phyloP scores from a whole-genome alignment of 768 basidiomycete genomes.

The Paxillus involutus region DNA sequence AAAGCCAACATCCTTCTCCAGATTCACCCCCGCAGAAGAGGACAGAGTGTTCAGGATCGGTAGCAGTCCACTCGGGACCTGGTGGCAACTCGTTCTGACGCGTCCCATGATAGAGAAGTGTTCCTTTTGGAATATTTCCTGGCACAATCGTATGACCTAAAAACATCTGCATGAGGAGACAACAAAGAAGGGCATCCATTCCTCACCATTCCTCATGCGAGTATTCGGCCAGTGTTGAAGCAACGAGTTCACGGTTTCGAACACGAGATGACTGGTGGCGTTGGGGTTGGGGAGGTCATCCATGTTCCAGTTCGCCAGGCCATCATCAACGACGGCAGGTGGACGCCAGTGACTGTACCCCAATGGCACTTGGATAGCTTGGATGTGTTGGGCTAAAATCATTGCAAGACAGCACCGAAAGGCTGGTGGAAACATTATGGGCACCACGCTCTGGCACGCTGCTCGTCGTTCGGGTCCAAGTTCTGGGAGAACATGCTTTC shows the following conservation, averaged over 20 bases:
- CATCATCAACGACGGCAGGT: not conserved
- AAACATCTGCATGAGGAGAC: not conserved
- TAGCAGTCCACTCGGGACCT: conserved; percentile 28
- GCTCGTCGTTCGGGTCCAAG: not conserved
- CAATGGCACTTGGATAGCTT: conserved; percentile 11
- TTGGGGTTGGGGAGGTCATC: conserved; percentile 27
- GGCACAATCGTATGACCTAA: conserved; percentile 34
- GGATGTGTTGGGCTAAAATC: not conserved
- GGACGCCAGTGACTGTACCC: not conserved
- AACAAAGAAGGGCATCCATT: not conserved
- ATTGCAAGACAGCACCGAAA: not conserved
- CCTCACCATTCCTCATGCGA: conserved; percentile 33
- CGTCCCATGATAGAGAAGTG: conserved; percentile 32
- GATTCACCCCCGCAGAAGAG: conserved; percentile 32
- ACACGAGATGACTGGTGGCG: conserved; percentile 33
- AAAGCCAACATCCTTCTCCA: conserved; percentile 27
- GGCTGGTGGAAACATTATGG: not conserved
- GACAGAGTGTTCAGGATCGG: conserved; percentile 33
- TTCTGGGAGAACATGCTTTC: too few relatives aligned
- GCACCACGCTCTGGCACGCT: not conserved
- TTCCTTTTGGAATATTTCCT: conserved; percentile 30
- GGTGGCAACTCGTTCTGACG: conserved; percentile 17
- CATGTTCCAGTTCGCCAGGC: conserved; percentile 20
- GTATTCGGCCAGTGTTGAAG: conserved; percentile 42
- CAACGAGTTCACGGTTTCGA: conserved; percentile 32